phyloP scores from a whole-genome alignment of 1,139 yeast species.

The Ogataea hybrid region DNA sequence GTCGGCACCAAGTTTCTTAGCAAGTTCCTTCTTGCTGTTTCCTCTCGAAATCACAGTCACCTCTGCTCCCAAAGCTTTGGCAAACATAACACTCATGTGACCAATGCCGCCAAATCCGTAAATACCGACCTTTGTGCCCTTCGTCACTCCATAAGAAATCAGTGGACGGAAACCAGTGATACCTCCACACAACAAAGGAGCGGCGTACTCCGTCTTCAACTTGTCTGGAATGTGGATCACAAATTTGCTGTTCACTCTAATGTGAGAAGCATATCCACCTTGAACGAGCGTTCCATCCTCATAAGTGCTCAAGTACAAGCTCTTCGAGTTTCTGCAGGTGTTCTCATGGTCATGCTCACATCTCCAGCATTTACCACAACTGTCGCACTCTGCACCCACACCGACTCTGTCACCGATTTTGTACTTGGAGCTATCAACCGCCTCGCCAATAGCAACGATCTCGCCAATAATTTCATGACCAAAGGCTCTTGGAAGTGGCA shows the following conservation, averaged over 20 bases:
- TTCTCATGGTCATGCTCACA: conserved; percentile 46
- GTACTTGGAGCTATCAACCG: conserved; percentile 38
- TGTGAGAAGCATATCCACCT: conserved; percentile 60
- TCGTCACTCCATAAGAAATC: conserved; percentile 42
- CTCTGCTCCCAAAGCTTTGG: conserved; percentile 57
- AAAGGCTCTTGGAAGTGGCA: conserved; percentile 33
- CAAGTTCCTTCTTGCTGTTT: conserved; percentile 46
- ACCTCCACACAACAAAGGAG: conserved; percentile 70
- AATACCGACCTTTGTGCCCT: conserved; percentile 44
- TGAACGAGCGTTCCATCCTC: conserved; percentile 40
- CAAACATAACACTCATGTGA: conserved; percentile 55
- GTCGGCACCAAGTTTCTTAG: conserved; percentile 50
- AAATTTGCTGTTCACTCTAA: conserved; percentile 52
- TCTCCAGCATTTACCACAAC: conserved; percentile 47
- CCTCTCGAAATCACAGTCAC: conserved; percentile 55
- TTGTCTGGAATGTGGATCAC: conserved; percentile 58
- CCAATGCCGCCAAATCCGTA: conserved; percentile 64
- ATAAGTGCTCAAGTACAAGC: conserved; percentile 45
- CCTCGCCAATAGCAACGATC: conserved; percentile 42
- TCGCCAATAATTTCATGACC: conserved; percentile 49
- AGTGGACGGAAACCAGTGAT: conserved; percentile 61
- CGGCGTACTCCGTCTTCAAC: conserved; percentile 46
- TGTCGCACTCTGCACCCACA: conserved; percentile 52
- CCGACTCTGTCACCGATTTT: conserved; percentile 62
- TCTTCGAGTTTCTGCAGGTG: conserved; percentile 39